Percentiles rank a stretch among this genome's conserved stretches.
These are phyloP conservation scores for Sclerotinia trifoliorum DNA, from an alignment of 2,329 filamentous ascomycete species.

Conservation along the genomic window DNA sequence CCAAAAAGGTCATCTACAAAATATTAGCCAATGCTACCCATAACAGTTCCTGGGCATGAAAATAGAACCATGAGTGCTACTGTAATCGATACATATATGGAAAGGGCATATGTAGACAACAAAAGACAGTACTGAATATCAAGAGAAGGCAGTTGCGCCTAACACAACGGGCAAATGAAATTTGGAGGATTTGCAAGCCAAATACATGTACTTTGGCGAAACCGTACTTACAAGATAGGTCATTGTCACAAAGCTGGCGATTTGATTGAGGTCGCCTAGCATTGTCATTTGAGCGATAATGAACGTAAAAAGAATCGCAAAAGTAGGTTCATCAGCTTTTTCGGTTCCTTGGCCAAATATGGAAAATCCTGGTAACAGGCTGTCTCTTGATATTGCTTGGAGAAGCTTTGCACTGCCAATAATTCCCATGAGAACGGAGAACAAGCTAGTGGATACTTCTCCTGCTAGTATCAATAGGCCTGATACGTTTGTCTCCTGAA, in stretches of 20 bases:
- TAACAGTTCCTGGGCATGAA: not conserved
- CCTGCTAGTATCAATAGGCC: constrained; percentile 71
- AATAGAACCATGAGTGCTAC: not conserved
- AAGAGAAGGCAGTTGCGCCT: not conserved
- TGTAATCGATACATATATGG: not conserved
- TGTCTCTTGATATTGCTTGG: constrained; percentile 78
- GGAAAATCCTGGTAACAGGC: constrained; percentile 71
- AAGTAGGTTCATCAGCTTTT: constrained; percentile 70
- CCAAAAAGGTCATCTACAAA: constrained; percentile 76
- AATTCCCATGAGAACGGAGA: constrained; percentile 84
- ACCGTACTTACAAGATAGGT: constrained; percentile 63
- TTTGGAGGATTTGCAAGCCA: too few species aligned
- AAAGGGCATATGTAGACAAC: not conserved
- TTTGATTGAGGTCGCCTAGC: constrained; percentile 81
- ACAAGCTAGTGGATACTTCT: constrained; percentile 79
- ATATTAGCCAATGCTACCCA: constrained; percentile 11
- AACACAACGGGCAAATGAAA: too few species aligned
- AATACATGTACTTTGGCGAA: not conserved
- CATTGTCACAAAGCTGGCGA: constrained; percentile 88
- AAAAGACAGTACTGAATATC: not conserved
- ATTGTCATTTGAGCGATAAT: constrained; percentile 74
- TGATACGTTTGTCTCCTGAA: constrained; percentile 79
- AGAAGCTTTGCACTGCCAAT: constrained; percentile 82
- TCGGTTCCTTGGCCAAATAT: constrained; percentile 73
- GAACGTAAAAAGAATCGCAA: constrained; percentile 75